phyloP scores from a whole-genome alignment of 176 grass and related monocot genomes.

The Oryza longistaminata region DNA sequence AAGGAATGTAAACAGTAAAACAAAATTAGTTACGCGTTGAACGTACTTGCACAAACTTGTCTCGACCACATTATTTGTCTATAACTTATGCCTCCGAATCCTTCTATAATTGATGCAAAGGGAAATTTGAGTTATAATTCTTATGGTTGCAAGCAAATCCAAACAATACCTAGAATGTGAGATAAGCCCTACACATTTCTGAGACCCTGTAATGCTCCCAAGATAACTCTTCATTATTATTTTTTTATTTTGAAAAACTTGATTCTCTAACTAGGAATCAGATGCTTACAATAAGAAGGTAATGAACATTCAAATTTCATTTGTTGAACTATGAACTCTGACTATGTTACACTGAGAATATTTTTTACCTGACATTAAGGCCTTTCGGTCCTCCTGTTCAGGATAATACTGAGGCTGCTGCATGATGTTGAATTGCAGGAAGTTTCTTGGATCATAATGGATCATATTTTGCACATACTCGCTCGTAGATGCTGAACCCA shows the following conservation, averaged over 20 bases:
- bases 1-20: not conserved
- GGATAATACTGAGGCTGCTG: slow-evolving; percentile 62
- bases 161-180: too few relatives aligned
- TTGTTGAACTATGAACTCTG: not conserved
- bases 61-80: too few relatives aligned
- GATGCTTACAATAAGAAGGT: not conserved
- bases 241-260: not conserved
- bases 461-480: slow-evolving; percentile 63
- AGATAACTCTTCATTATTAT: not conserved
- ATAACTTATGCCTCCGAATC: not conserved
- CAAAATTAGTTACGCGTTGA: not conserved
- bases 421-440: slow-evolving; percentile 77
- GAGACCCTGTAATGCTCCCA: not conserved
- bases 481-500: slow-evolving; percentile 48
- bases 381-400: slow-evolving; percentile 49
- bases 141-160: too few relatives aligned
- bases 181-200: too few relatives aligned
- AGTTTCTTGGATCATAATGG: slow-evolving; percentile 66
- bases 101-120: not conserved
- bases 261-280: not conserved
- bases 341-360: not conserved
- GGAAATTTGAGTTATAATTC: too few relatives aligned
- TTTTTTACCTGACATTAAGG: slow-evolving; percentile 56
- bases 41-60: not conserved
- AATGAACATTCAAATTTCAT: not conserved